phyloP scores from a whole-genome alignment of 148 eudicot genomes.

The Drosera capensis region DNA sequence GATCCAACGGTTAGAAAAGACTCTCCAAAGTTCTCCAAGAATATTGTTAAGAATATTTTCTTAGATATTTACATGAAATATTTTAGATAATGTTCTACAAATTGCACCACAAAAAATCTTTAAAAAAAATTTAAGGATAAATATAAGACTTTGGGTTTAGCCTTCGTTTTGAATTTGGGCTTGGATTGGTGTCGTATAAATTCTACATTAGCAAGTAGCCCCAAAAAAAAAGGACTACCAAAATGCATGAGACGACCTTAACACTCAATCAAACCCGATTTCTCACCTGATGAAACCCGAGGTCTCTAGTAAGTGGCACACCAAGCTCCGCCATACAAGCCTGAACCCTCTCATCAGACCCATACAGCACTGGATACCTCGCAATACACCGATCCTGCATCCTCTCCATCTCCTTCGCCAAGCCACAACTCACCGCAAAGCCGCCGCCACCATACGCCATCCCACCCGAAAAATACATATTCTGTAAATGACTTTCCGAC shows the following conservation, averaged over 20 bases:
- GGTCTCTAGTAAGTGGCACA: constrained; percentile 78
- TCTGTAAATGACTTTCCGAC: constrained; percentile 75
- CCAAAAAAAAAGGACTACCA: not conserved
- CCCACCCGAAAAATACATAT: constrained; percentile 64
- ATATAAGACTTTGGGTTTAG: too few species aligned
- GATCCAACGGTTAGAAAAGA: too few species aligned
- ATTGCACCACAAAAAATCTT: too few species aligned
- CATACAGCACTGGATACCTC: constrained; percentile 74
- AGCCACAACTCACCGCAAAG: constrained; percentile 74
- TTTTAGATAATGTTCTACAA: too few species aligned
- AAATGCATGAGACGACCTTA: not conserved
- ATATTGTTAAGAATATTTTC: too few species aligned
- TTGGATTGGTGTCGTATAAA: too few species aligned
- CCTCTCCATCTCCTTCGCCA: constrained; percentile 60
- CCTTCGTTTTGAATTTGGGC: too few species aligned
- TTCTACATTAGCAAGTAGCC: not conserved
- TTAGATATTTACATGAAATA: too few species aligned
- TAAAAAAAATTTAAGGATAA: too few species aligned
- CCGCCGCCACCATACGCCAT: constrained; percentile 98
- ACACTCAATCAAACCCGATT: not conserved
- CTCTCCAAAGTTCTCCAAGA: too few species aligned
- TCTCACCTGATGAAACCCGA: constrained; percentile 83
- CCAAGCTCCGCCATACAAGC: constrained; percentile 99
- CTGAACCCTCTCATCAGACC: constrained; percentile 85
- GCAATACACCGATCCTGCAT: constrained; percentile 78